Evolutionary conservation across 805 yeast species (phyloP).

Genomic region (Starmerella sirachaensis): DNA sequence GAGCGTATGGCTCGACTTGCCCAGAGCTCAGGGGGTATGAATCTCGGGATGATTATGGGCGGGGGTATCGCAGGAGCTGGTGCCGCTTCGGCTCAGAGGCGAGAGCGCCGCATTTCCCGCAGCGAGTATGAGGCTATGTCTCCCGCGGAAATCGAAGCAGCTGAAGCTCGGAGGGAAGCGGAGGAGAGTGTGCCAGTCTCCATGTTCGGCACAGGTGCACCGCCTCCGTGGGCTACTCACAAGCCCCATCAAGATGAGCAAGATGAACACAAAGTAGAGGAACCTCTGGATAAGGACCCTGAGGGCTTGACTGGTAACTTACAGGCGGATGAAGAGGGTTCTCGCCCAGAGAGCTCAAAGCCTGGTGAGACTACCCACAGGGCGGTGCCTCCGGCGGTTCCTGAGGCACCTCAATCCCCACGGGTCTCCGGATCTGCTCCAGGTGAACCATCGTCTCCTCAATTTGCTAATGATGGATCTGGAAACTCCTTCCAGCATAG

Average conservation of each 20-base stretch:
- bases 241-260: conserved; percentile 1
- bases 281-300: not conserved
- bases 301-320: not conserved
- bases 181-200: conserved; percentile 16
- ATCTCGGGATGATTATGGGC: conserved; percentile 28
- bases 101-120: conserved; percentile 15
- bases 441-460: too few relatives aligned
- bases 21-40: conserved; percentile 78
- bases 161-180: conserved; percentile 20
- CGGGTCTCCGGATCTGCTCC: too few relatives aligned
- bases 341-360: too few relatives aligned
- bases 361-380: too few relatives aligned
- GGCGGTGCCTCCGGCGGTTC: too few relatives aligned
- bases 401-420: too few relatives aligned
- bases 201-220: conserved; percentile 13
- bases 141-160: conserved; percentile 18
- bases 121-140: conserved; percentile 17
- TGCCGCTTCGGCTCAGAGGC: conserved; percentile 8
- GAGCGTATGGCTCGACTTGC: conserved; percentile 95
- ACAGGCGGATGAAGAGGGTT: not conserved
- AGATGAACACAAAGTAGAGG: not conserved
- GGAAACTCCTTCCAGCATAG: not conserved
- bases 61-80: conserved; percentile 8
- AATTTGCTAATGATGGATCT: too few relatives aligned
- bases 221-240: conserved; percentile 3